These are phyloP conservation scores for Golovinomyces cichoracearum DNA, from an alignment of 2,329 filamentous ascomycete species.

Conservation along the genomic window DNA sequence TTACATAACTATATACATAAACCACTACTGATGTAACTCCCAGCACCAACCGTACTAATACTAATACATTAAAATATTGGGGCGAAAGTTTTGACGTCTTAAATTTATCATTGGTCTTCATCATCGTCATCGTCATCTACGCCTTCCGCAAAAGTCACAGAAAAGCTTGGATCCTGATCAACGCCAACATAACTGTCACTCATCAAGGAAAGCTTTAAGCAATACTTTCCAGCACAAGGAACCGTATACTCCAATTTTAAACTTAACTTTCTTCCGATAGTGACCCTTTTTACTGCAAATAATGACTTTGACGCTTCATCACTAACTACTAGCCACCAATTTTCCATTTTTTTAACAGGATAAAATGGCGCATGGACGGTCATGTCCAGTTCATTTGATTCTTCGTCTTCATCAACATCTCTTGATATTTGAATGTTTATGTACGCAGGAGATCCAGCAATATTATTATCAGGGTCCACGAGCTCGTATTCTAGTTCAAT, in stretches of 20 bases:
- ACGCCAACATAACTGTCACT: slow-evolving; percentile 92
- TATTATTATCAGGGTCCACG: slow-evolving; percentile 54
- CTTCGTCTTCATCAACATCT: slow-evolving; percentile 48
- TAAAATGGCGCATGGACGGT: slow-evolving; percentile 91
- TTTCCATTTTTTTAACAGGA: slow-evolving; percentile 74
- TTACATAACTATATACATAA: too few species aligned
- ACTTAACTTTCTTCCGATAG: slow-evolving; percentile 52
- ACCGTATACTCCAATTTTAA: slow-evolving; percentile 71
- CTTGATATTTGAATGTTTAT: slow-evolving; percentile 66
- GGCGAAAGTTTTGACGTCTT: too few species aligned
- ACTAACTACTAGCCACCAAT: slow-evolving; percentile 94
- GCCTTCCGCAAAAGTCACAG: slow-evolving; percentile 61
- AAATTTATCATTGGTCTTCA: slow-evolving; percentile 38
- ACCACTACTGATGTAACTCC: too few species aligned
- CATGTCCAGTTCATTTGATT: slow-evolving; percentile 43
- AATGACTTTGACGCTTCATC: slow-evolving; percentile 73
- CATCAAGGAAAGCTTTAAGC: slow-evolving; percentile 81
- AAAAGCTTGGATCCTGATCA: slow-evolving; percentile 81
- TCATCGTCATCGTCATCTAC: slow-evolving; percentile 88
- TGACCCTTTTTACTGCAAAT: slow-evolving; percentile 82
- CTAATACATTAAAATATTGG: too few species aligned
- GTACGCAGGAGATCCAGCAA: slow-evolving; percentile 55
- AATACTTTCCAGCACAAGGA: slow-evolving; percentile 56
- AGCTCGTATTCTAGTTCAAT: slow-evolving; percentile 75
- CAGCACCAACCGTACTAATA: too few species aligned